These are phyloP conservation scores for Arthrobotrys sinensis DNA, from an alignment of 2,329 filamentous ascomycete genomes.

Conservation along the genomic window DNA sequence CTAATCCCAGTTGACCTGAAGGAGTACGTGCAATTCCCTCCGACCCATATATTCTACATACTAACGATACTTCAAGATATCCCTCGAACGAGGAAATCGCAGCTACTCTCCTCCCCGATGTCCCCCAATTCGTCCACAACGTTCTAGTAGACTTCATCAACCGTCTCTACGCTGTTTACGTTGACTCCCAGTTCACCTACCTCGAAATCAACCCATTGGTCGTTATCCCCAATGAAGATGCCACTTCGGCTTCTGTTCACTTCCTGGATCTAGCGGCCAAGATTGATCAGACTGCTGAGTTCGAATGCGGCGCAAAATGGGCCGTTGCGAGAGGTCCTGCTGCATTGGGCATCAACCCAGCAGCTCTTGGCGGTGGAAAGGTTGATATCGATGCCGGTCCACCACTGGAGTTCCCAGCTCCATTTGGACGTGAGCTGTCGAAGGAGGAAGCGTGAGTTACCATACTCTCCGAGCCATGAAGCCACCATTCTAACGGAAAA, in stretches of 20 bases:
- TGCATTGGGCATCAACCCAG: slow-evolving; percentile 84
- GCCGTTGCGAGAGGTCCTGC: slow-evolving; percentile 92
- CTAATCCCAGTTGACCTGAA: slow-evolving; percentile 95
- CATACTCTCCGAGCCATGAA: background rate
- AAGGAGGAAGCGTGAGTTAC: slow-evolving; percentile 86
- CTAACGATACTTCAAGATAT: slow-evolving; percentile 70
- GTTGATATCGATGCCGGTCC: slow-evolving; percentile 95
- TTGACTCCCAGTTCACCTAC: slow-evolving; percentile 99
- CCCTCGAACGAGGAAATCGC: slow-evolving; percentile 97
- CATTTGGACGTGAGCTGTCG: slow-evolving; percentile 97
- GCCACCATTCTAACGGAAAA: background rate
- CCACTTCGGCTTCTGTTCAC: slow-evolving; percentile 93
- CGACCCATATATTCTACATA: background rate
- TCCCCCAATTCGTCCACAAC: slow-evolving; percentile 95
- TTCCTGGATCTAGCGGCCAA: slow-evolving; percentile 99
- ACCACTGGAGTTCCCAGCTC: slow-evolving; percentile 98
- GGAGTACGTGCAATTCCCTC: slow-evolving; percentile 69
- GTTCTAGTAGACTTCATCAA: slow-evolving; percentile 99
- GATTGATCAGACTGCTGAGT: slow-evolving; percentile 98
- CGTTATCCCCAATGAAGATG: slow-evolving; percentile 93
- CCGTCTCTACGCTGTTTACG: slow-evolving; percentile 97
- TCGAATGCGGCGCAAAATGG: slow-evolving; percentile 99
- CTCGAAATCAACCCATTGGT: slow-evolving; percentile 99
- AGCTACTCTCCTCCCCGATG: slow-evolving; percentile 85
- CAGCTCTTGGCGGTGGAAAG: slow-evolving; percentile 78